A percentile compares a stretch with the other conserved stretches of the same genome.
Evolutionary conservation across 176 grass and related monocot genomes (phyloP).

Genomic region (Triticum urartu): DNA sequence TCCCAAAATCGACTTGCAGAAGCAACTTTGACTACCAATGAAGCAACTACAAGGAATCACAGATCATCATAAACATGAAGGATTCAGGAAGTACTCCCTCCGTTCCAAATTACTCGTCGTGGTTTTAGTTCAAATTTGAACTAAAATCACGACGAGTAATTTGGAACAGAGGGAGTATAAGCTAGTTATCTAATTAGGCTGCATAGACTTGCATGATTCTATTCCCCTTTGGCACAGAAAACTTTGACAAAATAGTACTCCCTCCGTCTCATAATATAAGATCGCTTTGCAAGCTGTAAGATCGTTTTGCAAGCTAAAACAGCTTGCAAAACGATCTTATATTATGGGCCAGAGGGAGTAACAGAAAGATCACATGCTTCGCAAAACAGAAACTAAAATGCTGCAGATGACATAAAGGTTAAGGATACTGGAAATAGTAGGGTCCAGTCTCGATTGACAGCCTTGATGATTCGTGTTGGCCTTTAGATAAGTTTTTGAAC

Average conservation of each 20-base stretch:
- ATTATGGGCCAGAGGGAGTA: no score
- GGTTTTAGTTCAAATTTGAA: no score
- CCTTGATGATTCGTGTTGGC: slow-evolving; percentile 72
- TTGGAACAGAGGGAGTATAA: background rate
- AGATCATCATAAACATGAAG: background rate
- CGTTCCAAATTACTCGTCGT: no score
- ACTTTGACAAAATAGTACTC: background rate
- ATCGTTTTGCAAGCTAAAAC: no score
- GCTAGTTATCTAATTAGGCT: background rate
- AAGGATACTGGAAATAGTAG: slow-evolving; percentile 86
- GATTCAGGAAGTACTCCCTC: background rate
- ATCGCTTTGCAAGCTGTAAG: no score
- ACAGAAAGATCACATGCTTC: background rate
- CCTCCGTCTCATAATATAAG: no score
- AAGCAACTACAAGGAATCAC: background rate
- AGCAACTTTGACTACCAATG: background rate
- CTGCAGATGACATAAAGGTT: background rate
- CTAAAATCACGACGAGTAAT: no score
- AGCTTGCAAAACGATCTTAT: no score
- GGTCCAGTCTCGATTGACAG: slow-evolving; percentile 92
- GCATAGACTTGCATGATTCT: background rate
- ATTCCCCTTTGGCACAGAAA: background rate
- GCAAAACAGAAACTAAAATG: background rate
- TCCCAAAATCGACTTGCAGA: background rate
- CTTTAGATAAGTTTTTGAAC: slow-evolving; percentile 87